These are phyloP conservation scores for Triglochin maritima DNA, from an alignment of 106 monocot species.

Conservation along the genomic window DNA sequence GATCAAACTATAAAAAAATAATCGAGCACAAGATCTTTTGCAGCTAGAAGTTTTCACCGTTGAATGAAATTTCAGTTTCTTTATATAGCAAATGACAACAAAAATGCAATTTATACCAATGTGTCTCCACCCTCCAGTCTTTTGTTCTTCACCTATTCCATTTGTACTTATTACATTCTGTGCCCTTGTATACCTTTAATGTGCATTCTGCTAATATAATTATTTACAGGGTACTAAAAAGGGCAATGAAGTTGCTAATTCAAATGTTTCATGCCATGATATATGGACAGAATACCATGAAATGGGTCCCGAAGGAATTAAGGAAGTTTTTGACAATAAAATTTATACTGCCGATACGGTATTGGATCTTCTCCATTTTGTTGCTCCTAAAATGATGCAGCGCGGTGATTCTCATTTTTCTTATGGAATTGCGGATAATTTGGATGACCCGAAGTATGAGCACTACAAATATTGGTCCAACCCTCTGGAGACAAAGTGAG, in stretches of 20 bases:
- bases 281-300: slow-evolving; percentile 97
- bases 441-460: slow-evolving; percentile 83
- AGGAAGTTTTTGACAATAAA: slow-evolving; percentile 91
- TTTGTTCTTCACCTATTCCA: too few species aligned
- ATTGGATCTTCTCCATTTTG: slow-evolving; percentile 85
- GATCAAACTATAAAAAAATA: too few species aligned
- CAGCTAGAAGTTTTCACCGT: not conserved
- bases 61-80: not conserved
- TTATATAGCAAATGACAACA: not conserved
- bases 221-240: slow-evolving; percentile 59
- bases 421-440: slow-evolving; percentile 90
- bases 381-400: slow-evolving; percentile 98
- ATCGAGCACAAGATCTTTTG: too few species aligned
- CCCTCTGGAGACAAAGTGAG: slow-evolving; percentile 86
- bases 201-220: not conserved
- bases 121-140: not conserved
- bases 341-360: slow-evolving; percentile 59
- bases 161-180: not conserved
- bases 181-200: too few species aligned
- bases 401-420: slow-evolving; percentile 91
- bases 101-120: not conserved
- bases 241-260: slow-evolving; percentile 46
- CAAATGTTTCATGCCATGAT: slow-evolving; percentile 70
- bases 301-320: slow-evolving; percentile 68
- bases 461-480: slow-evolving; percentile 99